Percentiles rank a stretch among this genome's conserved stretches.
Evolutionary conservation across 225 moss, liverwort and hornwort species (phyloP).

Genomic region (Pseudoscleropodium purum): DNA sequence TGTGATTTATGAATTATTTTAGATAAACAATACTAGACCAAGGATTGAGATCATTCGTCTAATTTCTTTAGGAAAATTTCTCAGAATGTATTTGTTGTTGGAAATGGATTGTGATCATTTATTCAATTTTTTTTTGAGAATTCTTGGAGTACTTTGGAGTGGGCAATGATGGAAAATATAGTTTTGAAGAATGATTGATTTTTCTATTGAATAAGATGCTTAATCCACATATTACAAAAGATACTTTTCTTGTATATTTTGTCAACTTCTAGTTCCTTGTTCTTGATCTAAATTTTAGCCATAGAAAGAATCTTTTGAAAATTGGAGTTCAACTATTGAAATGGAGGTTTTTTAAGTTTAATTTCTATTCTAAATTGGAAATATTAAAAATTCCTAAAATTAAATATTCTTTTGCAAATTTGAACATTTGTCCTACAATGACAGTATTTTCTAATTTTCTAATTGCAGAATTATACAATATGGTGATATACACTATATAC

Average conservation of each 20-base stretch:
- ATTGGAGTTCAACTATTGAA: neutral
- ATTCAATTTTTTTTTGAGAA: neutral
- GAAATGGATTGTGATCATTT: neutral
- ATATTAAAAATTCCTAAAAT: neutral
- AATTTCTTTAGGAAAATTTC: neutral
- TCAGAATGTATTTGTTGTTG: neutral
- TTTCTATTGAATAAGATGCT: neutral
- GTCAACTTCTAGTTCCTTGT: neutral
- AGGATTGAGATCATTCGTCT: neutral
- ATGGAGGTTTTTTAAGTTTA: neutral
- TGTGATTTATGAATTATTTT: neutral
- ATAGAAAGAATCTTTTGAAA: neutral
- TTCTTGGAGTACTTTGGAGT: neutral
- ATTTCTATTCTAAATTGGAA: neutral
- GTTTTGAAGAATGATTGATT: neutral
- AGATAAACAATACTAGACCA: neutral
- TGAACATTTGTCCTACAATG: neutral
- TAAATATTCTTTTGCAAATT: neutral
- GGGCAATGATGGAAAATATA: neutral
- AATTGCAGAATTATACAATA: neutral
- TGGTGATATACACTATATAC: no score
- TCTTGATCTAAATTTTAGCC: neutral
- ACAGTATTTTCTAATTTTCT: fast-evolving
- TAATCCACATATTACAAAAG: neutral
- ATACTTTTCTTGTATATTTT: neutral